Base-by-base conservation (phyloP, 176 grass and related monocot species). In the Carex parvula region DNA sequence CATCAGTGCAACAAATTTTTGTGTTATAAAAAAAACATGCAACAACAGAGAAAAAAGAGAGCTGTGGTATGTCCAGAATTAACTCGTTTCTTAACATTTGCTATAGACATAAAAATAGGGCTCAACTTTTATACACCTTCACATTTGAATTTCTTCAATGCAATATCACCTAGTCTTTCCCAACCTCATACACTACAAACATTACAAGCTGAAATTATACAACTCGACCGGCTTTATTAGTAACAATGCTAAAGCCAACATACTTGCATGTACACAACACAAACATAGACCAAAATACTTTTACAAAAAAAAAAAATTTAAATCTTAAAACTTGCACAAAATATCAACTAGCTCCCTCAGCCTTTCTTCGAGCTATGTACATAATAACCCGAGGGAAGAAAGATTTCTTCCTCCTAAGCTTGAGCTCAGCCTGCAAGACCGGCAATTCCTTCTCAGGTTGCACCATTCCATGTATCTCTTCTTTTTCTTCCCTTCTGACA, bases 361-460 rank as follows among this genome's bases (percentile, higher is more conserved):
- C 65, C 65, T 60, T 41, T 63, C 88, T 94, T 88, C 64, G 87
- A 60, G 86, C 86, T 76, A 90, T 84, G 86, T 93, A 80, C 53
- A 69, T 90, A 37, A 90, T 80, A 80, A 98, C 81, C 46, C 84
- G 89, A 18, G 86, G 86, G 21, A 98, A 85, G 55, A 98, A 80
- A 14, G 92, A 78, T 87, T 87, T 98, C 92, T 94, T 97, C 84
- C 85, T 91, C 55, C 14, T 70, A 71, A 84, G 14, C 82, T 91
- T 98, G 24, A 70, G 42, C 39, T 84, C 75, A 0, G 30, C 33
- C 48, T 89, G 81, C 54, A 87, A 69, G 41, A 75, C 79, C 62
- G 89, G 78, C 55, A 50, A 82, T 18, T 86, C 64, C 35, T 60
- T 81, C 64, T 91, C 94, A 24, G 65, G 12, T 87, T 84, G 64